Percentiles rank a stretch among this genome's conserved stretches.
Conservation (phyloP, 2,329 filamentous ascomycete genomes). For the Ascochyta fabae region DNA sequence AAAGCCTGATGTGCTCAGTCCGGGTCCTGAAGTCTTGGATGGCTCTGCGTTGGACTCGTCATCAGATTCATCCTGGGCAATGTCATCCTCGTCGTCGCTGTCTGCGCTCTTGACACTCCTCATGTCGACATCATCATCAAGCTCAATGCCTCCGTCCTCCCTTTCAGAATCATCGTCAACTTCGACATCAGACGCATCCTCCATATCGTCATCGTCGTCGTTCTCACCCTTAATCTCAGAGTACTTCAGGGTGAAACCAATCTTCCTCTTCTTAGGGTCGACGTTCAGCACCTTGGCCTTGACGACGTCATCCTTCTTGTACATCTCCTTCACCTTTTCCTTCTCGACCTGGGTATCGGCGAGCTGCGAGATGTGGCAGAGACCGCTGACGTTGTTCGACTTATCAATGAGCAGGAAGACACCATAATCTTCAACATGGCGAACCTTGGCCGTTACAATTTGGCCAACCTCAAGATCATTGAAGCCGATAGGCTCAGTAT, state of each 20-base stretch:
- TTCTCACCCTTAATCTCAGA: constrained; percentile 77
- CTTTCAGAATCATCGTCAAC: constrained; percentile 50
- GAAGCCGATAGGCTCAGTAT: constrained; percentile 74
- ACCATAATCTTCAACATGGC: constrained; percentile 93
- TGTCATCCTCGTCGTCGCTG: constrained; percentile 45
- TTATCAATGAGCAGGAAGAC: constrained; percentile 91
- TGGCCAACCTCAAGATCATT: constrained; percentile 81
- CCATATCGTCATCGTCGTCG: constrained; percentile 48
- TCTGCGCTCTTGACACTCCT: constrained; percentile 52
- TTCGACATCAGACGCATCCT: constrained; percentile 45
- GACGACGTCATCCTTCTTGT: constrained; percentile 88
- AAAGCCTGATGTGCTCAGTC: constrained; percentile 77
- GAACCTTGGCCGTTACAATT: constrained; percentile 84
- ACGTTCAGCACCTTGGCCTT: constrained; percentile 88
- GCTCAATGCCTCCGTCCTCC: constrained; percentile 48
- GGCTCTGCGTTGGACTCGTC: constrained; percentile 33
- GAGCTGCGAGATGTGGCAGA: constrained; percentile 93
- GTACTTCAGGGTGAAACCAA: constrained; percentile 91
- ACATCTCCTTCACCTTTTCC: constrained; percentile 87
- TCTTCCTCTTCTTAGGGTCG: constrained; percentile 74
- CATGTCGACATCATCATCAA: constrained; percentile 53
- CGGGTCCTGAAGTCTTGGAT: constrained; percentile 48
- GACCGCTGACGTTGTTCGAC: constrained; percentile 85
- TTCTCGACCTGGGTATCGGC: constrained; percentile 82
- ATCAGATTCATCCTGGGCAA: constrained; percentile 46